Percentiles rank a stretch among this genome's conserved stretches.
Evolutionary conservation across 306 rosid species (phyloP).

Genomic region (Rubus parviflorus): DNA sequence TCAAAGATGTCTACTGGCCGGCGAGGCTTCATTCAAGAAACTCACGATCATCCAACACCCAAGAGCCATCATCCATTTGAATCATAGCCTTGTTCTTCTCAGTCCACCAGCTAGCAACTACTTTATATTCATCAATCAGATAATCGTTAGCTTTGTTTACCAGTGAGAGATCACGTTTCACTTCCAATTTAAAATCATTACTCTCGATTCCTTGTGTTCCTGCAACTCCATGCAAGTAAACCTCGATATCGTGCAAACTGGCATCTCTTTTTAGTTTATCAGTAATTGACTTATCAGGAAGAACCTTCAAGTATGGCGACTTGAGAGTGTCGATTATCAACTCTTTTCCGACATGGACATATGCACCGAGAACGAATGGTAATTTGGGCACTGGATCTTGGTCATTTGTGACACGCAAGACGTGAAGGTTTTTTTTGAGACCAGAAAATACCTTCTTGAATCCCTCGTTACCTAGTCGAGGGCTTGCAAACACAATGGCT

Average conservation of each 20-base stretch:
- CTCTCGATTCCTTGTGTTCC: neutral
- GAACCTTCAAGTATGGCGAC: conserved; percentile 4
- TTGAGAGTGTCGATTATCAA: conserved; percentile 1
- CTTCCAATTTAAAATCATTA: neutral
- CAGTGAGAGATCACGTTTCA: too few species aligned
- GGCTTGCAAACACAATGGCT: conserved; percentile 5
- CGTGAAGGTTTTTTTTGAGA: conserved; percentile 6
- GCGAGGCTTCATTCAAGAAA: too few species aligned
- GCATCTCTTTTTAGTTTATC: too few species aligned
- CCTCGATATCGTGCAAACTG: neutral
- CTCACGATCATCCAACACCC: too few species aligned
- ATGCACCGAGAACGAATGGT: neutral
- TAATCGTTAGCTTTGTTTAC: too few species aligned
- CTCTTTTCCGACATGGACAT: conserved; percentile 13
- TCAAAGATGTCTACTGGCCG: too few species aligned
- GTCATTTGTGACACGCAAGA: conserved; percentile 12
- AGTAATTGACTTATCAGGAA: too few species aligned
- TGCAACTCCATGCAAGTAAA: conserved; percentile 18
- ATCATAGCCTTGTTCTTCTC: too few species aligned
- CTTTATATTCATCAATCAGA: too few species aligned
- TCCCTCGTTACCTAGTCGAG: conserved; percentile 20
- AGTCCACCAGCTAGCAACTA: too few species aligned
- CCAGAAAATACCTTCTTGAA: neutral
- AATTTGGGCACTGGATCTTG: neutral
- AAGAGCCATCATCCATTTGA: too few species aligned